phyloP scores from a whole-genome alignment of 305 asterid genomes.

The Caryopteris hybrid region DNA sequence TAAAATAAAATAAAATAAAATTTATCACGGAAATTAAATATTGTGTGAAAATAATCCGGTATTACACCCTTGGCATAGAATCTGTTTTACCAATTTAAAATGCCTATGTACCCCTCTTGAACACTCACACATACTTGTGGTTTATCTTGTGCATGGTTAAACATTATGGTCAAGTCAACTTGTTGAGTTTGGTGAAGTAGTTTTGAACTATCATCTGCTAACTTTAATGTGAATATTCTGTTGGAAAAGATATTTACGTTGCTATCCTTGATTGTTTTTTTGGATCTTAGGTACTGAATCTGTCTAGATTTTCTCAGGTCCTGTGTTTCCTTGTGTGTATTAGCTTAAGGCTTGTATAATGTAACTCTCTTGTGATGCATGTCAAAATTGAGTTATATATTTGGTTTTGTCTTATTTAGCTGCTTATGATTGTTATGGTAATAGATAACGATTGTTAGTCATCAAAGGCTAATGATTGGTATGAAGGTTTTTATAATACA shows the following conservation, averaged over 20 bases:
- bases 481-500: too few species aligned
- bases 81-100: neutral
- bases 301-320: neutral
- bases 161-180: neutral
- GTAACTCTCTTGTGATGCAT: neutral
- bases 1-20: too few species aligned
- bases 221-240: neutral
- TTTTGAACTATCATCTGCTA: constrained; percentile 1
- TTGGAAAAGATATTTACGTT: neutral
- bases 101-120: neutral
- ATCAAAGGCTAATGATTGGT: constrained; percentile 17
- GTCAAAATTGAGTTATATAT: neutral
- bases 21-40: too few species aligned
- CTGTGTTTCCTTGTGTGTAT: neutral
- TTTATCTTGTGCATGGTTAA: neutral
- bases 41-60: too few species aligned
- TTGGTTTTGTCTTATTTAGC: neutral
- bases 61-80: too few species aligned
- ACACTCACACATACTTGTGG: neutral
- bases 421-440: neutral
- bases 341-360: neutral
- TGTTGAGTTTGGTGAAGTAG: neutral
- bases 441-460: neutral
- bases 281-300: neutral
- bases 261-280: neutral